phyloP scores from a whole-genome alignment of 148 eudicot species.

The Simmondsia chinensis region DNA sequence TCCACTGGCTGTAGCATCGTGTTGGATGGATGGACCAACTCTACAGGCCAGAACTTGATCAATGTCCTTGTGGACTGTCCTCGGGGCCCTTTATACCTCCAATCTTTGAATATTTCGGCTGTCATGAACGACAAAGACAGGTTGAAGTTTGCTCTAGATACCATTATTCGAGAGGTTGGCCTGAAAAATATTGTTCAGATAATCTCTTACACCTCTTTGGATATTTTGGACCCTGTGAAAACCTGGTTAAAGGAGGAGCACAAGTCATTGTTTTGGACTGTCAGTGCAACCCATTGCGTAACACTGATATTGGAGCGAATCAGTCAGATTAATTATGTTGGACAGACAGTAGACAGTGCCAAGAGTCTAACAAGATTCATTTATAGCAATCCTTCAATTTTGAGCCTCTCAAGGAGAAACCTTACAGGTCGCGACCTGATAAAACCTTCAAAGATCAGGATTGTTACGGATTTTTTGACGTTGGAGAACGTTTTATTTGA shows the following conservation, averaged over 20 bases:
- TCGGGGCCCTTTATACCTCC: conserved; percentile 11
- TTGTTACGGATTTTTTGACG: conserved; percentile 17
- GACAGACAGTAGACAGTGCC: conserved; percentile 9
- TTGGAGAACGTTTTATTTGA: conserved; percentile 8
- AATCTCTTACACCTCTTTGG: conserved; percentile 4
- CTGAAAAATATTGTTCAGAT: conserved; percentile 12
- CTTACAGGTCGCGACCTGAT: conserved; percentile 4
- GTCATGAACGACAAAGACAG: background rate
- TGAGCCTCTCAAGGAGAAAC: conserved; percentile 2
- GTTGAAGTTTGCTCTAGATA: conserved; percentile 2
- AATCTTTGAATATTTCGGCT: conserved; percentile 11
- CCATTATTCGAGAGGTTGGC: conserved; percentile 15
- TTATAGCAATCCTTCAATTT: conserved; percentile 3
- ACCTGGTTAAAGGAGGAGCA: conserved; percentile 6
- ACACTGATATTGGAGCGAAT: conserved; percentile 12
- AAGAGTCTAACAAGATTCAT: conserved; percentile 17
- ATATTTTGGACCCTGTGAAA: conserved; percentile 12
- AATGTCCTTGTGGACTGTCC: conserved; percentile 17
- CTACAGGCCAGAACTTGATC: background rate
- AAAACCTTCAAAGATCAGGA: conserved; percentile 9
- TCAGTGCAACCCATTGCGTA: conserved; percentile 19
- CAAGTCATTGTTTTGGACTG: conserved; percentile 17
- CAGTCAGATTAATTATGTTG: conserved; percentile 9
- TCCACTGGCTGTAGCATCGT: conserved; percentile 18
- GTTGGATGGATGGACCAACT: conserved; percentile 19